Base-by-base conservation (phyloP, 2,329 filamentous ascomycete genomes). In the Emergomyces orientalis region DNA sequence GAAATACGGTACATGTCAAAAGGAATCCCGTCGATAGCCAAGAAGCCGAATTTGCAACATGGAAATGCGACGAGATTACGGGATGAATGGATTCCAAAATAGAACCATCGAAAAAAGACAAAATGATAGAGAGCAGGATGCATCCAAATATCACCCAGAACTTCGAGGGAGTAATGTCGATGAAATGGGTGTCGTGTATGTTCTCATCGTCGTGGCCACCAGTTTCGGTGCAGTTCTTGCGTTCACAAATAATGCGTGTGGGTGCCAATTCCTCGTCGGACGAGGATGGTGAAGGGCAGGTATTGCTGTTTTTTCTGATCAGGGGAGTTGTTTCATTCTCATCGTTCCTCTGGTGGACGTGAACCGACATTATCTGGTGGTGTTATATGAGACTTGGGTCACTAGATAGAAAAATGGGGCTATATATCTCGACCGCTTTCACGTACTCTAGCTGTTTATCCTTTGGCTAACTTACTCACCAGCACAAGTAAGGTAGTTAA, bases 71-170 rank as follows among this genome's bases (percentile, higher is more conserved):
- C 0, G 89, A 91, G 65, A 92, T 91, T 62, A 90, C 88, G 0
- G 89, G 89, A 73, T 93, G 89, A 51, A 83, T 87, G 2, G 88
- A 90, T 3, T 89, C 88, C 88, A 92, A 91, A 66, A 93, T 83
- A 4, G 89, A 92, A 14, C 84, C 82, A 77, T 93, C 89, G 70
- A 92, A 92, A 71, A 80, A 85, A 19, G 73, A 76, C 61, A 79
- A 74, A 65, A 86, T 83, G 69, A 83, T 83, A 4, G 79, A 79
- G 17, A 80, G 69, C 65, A 87, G 74, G 57, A 88, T 78, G 61
- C 82, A 81, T 5, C 75, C 67, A 70, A 88, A 88, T 63, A 88
- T 82, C 65, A 85, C 71, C 81, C 83, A 85, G 75, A 89, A 89
- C 39, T 80, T 78, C 7, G 67, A 67, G 0, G 74, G 73, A 0